Evolutionary conservation across 208 protist species (phyloP).

Genomic region (Crithidia thermophila): DNA sequence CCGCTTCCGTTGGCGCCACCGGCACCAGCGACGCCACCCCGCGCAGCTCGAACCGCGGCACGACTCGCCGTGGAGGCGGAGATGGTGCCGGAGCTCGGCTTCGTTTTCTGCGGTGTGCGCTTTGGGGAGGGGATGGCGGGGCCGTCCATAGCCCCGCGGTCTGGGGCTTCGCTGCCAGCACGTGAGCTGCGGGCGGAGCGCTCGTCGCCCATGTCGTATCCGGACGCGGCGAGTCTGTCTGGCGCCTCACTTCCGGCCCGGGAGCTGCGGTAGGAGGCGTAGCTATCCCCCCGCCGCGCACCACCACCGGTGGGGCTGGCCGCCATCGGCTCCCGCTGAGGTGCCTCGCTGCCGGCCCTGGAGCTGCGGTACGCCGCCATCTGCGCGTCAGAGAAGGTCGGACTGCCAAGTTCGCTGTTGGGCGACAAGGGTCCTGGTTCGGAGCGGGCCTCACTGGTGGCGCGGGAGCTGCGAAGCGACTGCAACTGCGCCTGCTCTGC

Average conservation of each 20-base stretch:
- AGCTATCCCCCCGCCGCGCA: conserved; percentile 5
- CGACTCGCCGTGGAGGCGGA: conserved; percentile 7
- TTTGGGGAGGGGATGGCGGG: conserved; percentile 24
- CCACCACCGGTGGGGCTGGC: conserved; percentile 14
- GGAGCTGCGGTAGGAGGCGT: conserved; percentile 34
- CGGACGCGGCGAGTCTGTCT: conserved; percentile 22
- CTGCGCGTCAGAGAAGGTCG: conserved; percentile 28
- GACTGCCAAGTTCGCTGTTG: neutral
- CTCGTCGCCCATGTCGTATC: conserved; percentile 14
- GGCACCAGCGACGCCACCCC: neutral
- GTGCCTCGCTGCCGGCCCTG: conserved; percentile 51
- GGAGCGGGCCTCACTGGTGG: conserved; percentile 52
- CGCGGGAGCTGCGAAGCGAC: conserved; percentile 39
- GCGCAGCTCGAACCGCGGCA: neutral
- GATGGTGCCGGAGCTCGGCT: conserved; percentile 19
- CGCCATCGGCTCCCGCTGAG: conserved; percentile 33
- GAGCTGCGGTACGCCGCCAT: conserved; percentile 47
- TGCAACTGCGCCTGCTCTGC: conserved; percentile 22
- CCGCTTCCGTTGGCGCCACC: neutral
- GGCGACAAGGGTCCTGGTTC: conserved; percentile 25
- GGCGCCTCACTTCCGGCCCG: conserved; percentile 54
- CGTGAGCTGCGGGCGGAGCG: conserved; percentile 44
- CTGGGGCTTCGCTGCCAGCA: conserved; percentile 44
- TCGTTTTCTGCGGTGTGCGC: conserved; percentile 23
- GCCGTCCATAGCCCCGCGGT: conserved; percentile 23